Base-by-base conservation (phyloP, 495 filamentous ascomycete species). In the Trichoderma gamsii region DNA sequence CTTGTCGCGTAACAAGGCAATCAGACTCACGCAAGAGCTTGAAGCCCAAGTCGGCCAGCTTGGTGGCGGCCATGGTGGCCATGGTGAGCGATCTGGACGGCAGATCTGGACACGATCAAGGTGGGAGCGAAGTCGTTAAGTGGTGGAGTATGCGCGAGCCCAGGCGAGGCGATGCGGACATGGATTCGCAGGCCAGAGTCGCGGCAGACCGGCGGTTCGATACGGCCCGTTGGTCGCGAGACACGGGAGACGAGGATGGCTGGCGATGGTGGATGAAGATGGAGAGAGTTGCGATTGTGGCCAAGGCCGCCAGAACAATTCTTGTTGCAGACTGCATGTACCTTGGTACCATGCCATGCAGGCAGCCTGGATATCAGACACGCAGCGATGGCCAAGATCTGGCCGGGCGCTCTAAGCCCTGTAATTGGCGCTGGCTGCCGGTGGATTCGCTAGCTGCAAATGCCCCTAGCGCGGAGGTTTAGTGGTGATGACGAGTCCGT, bases 91-190 rank as follows among this genome's bases (percentile, higher is more conserved):
- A 32, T 32, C 56, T 61, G 11, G 56, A 61, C 23, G 16, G 11
- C 25, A 13, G 56, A 29, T 32, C 16, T 32, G 56, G 56, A 61
- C 56, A 61, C 56, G 56, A 52, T 52, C 49, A 21, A 52, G 49
- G 49, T 46, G 51, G 56, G 16, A 18, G 27, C 5, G 56, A 3
- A 13, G 16, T 61, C 25, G 56, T 61, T 13, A 32, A 32, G 29
- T 32, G 56, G 56, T 32, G 56, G 56, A 61, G 56, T 12, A 29
- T 61, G 56, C 56, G 56, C 23, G 64, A 65, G 64, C 35, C 64
- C 64, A 65, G 18, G 64, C 64, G 64, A 43, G 21, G 18, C 64
- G 64, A 65, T 65, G 56, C 56, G 56, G 56, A 23, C 64, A 65
- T 65, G 64, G 35, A 27, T 35, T 43, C n/a, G 64, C 38, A 43